These are phyloP conservation scores for Cladophialophora psammophila DNA, from an alignment of 2,329 filamentous ascomycete genomes.

Conservation along the genomic window DNA sequence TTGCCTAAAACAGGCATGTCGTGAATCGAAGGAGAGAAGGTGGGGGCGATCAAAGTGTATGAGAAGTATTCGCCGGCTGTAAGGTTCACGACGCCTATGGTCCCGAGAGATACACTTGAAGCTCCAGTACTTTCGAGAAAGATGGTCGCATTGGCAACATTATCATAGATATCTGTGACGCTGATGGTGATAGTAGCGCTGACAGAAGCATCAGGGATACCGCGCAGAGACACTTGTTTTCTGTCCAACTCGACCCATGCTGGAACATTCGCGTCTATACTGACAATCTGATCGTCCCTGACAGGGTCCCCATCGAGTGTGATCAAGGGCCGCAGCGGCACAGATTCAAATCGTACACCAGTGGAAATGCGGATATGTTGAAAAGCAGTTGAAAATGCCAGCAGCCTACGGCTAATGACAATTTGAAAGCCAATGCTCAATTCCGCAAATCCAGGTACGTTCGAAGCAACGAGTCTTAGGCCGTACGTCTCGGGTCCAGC, in stretches of 20 bases:
- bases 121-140: constrained; percentile 51
- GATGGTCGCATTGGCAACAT: constrained; percentile 66
- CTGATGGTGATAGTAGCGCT: constrained; percentile 69
- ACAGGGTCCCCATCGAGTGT: constrained; percentile 65
- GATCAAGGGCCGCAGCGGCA: constrained; percentile 60
- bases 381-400: constrained; percentile 67
- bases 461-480: constrained; percentile 77
- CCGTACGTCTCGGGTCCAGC: constrained; percentile 75
- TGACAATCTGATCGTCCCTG: constrained; percentile 58
- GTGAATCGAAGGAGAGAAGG: constrained; percentile 16
- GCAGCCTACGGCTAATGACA: constrained; percentile 72
- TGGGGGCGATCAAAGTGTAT: constrained; percentile 10
- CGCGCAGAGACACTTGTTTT: constrained; percentile 67
- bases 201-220: constrained; percentile 65
- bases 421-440: constrained; percentile 72
- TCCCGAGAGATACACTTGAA: constrained; percentile 49
- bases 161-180: constrained; percentile 65
- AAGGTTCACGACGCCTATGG: constrained; percentile 56
- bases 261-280: constrained; percentile 64
- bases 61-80: constrained; percentile 58
- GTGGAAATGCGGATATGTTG: constrained; percentile 65
- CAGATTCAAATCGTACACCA: constrained; percentile 62
- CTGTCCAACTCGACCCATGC: constrained; percentile 74
- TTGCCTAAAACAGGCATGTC: constrained; percentile 12
- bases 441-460: constrained; percentile 78